Percentiles rank a stretch among this genome's conserved stretches.
Conservation (phyloP, 2,329 filamentous ascomycete genomes). For the Hymenoscyphus linearis region DNA sequence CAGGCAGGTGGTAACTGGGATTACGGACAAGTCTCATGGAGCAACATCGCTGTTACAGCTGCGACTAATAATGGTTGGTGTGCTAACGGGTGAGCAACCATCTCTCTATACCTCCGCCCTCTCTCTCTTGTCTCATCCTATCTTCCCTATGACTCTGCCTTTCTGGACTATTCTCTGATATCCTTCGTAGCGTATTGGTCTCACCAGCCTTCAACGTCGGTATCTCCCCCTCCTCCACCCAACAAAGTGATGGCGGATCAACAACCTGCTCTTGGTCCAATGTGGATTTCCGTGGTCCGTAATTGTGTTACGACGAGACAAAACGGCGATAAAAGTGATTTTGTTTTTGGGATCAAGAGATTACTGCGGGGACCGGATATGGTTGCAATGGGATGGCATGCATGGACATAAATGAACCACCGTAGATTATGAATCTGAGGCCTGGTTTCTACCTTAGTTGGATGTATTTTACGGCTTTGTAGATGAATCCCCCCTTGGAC, state of each 20-base stretch:
- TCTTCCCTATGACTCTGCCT: neutral
- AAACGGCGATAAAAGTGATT: too few relatives aligned
- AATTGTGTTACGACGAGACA: too few relatives aligned
- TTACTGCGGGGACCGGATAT: too few relatives aligned
- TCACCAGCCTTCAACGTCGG: slow-evolving; percentile 7
- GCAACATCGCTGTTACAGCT: slow-evolving; percentile 16
- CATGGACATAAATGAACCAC: too few relatives aligned
- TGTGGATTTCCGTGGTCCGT: slow-evolving; percentile 8
- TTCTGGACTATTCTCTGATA: neutral
- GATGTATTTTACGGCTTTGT: too few relatives aligned
- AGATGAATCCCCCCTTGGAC: too few relatives aligned
- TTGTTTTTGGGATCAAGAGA: neutral
- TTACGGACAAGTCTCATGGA: slow-evolving; percentile 20
- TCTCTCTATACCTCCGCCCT: neutral
- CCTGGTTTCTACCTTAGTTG: too few relatives aligned
- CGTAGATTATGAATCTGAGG: too few relatives aligned
- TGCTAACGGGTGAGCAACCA: slow-evolving; percentile 3
- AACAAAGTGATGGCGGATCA: slow-evolving; percentile 3
- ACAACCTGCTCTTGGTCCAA: slow-evolving; percentile 12
- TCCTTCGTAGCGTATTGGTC: neutral
- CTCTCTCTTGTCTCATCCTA: neutral
- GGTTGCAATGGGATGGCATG: too few relatives aligned
- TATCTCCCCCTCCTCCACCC: slow-evolving; percentile 8
- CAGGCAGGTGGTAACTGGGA: slow-evolving; percentile 18
- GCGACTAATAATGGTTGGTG: slow-evolving; percentile 12